A percentile compares a stretch with the other conserved stretches of the same genome.
These are phyloP conservation scores for Jackrogersella minutella DNA, from an alignment of 495 filamentous ascomycete species.

Conservation along the genomic window DNA sequence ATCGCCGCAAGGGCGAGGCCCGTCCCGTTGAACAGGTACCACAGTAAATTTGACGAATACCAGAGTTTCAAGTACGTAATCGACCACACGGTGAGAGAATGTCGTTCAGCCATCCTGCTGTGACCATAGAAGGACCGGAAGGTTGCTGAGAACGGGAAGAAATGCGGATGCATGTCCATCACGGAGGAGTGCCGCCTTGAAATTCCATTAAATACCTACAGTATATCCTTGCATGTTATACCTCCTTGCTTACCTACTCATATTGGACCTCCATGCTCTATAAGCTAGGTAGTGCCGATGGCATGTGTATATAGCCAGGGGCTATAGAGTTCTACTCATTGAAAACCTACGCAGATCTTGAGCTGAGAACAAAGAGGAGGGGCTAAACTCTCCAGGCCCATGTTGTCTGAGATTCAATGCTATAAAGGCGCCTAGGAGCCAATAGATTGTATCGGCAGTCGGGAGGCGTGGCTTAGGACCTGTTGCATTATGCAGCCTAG, in stretches of 20 bases:
- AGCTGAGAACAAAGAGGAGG: conserved; percentile 1
- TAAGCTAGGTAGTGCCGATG: neutral
- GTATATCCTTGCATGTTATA: conserved; percentile 7
- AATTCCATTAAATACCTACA: neutral
- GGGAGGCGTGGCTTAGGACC: conserved; percentile 7
- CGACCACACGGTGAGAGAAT: conserved; percentile 17
- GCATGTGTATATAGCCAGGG: conserved; percentile 2
- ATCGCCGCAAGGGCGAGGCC: conserved; percentile 22
- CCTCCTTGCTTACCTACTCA: neutral
- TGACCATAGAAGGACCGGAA: conserved; percentile 15
- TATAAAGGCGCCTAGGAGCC: neutral
- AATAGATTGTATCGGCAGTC: too few relatives aligned
- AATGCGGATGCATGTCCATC: conserved; percentile 18
- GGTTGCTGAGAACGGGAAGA: neutral
- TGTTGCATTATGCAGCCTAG: conserved; percentile 19
- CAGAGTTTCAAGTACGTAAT: conserved; percentile 43
- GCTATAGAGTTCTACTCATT: neutral
- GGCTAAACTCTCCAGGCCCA: neutral
- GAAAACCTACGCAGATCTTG: neutral
- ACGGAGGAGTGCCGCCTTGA: conserved; percentile 6
- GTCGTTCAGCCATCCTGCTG: conserved; percentile 6
- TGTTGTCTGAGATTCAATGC: conserved; percentile 1
- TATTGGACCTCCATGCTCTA: neutral
- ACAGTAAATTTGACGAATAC: conserved; percentile 34
- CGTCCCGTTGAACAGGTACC: conserved; percentile 36